Conservation (phyloP, 1,284 basidiomycete species). For the Trichosporon sp. region DNA sequence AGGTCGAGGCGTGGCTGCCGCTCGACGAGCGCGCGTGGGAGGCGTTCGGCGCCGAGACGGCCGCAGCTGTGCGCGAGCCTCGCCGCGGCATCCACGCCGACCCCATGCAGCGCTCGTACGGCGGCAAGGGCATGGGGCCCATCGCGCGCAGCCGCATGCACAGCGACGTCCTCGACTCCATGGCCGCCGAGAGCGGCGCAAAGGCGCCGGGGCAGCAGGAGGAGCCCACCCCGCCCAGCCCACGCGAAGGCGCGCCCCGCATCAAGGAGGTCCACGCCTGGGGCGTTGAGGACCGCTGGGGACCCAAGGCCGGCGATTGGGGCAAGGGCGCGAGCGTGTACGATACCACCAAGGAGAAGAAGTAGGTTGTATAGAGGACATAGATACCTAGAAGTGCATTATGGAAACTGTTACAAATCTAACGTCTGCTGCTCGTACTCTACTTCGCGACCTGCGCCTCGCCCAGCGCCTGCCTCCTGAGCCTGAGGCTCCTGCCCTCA, state of each 20-base stretch:
- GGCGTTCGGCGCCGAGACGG: slow-evolving; percentile 2
- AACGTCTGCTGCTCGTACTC: not conserved
- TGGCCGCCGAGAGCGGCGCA: slow-evolving; percentile 9
- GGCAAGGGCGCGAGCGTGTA: slow-evolving; percentile 46
- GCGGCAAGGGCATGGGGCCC: not conserved
- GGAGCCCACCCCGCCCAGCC: slow-evolving; percentile 6
- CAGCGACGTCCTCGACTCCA: slow-evolving; percentile 1
- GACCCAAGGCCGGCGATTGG: slow-evolving; percentile 52
- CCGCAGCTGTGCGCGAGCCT: not conserved
- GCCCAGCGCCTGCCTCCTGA: slow-evolving; percentile 24
- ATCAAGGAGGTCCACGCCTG: slow-evolving; percentile 45
- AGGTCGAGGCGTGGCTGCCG: slow-evolving; percentile 47
- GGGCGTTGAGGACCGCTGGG: slow-evolving; percentile 52
- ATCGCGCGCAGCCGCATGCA: not conserved
- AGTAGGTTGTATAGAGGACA: not conserved
- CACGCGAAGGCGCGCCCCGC: slow-evolving; percentile 26
- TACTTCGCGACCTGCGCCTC: slow-evolving; percentile 15
- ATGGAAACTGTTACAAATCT: slow-evolving; percentile 5
- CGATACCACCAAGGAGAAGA: slow-evolving; percentile 5
- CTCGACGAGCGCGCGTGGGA: slow-evolving; percentile 51
- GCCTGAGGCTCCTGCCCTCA: slow-evolving; percentile 28
- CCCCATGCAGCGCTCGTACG: not conserved
- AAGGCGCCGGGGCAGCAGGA: not conserved
- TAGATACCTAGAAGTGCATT: slow-evolving; percentile 6
- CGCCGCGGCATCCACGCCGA: not conserved